Base-by-base conservation (phyloP, 768 basidiomycete species). In the Leccinellum rugosiceps region DNA sequence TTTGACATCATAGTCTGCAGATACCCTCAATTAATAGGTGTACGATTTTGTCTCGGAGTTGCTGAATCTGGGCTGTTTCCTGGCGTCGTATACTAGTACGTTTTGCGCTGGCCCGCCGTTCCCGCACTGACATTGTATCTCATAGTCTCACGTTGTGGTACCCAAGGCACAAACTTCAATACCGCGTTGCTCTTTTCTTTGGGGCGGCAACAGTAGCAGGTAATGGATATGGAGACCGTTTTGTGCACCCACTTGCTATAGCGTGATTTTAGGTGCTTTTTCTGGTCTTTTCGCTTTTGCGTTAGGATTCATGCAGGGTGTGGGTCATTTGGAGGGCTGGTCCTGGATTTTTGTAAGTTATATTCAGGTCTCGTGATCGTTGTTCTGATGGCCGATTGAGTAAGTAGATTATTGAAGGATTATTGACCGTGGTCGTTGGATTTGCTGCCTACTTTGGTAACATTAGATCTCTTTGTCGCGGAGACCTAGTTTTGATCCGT, bases 31-130 rank as follows among this genome's bases (percentile, higher is more conserved):
- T 78, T 88, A 14, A 78, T 86, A 13, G 85, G 78, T 19, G 76
- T 75, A 10, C 80, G 86, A 10, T 70, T 83, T 7, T 81, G 79
- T 57, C 79, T 89, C 0, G 88, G 88, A 3, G 65, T 86, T 2
- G 80, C 85, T 0, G 88, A 90, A 70, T 84, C 86, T 5, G 87
- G 88, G 3, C 66, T 88, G 10, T 90, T 86, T 68, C 87, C 88
- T 11, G 87, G 87, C 25, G 84, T 89, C 10, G 80, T 82, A 0
- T 91, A 87, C 73, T 90, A 87, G 87, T 87, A 55, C 46, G 79
- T 68, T 31, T 48, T 25, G 19, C 9, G 19, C 19, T 8, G 6
- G n/a, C 2, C 8, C 21, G 4, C 31, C 5, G 8, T 32, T 26
- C 17, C 10, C n/a, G 7, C 21, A 3, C 57, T 59, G 9, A 66